Base-by-base conservation (phyloP, 176 grass and related monocot species). In the Lolium rigidum region DNA sequence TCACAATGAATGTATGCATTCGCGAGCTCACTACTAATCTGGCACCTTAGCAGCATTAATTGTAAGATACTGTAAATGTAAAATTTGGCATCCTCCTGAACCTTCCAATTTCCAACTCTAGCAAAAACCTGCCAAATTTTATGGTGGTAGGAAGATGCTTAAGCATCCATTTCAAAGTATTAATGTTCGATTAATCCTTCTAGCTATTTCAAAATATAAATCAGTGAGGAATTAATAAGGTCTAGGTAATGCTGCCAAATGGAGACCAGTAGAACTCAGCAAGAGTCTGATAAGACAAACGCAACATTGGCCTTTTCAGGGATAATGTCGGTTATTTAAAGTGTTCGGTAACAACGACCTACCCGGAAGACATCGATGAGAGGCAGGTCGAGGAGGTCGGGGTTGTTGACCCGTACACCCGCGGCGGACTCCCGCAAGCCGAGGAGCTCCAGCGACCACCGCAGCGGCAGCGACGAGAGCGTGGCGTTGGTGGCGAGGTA, bases 401-500 rank as follows among this genome's bases (percentile, higher is more conserved):
- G 93, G 61, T 98, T 95, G 81, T 95, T 95, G 54, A 94, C 91
- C 4, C 73, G 55, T 39, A 94, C 91, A 76, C 91, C 95, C 62
- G 93, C 93, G 81, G 86, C 86, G 66, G 93, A 93, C 78, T 98
- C 91, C 54, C 52, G 56, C 82, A 95, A 55, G 52, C 89, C 93
- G 28, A 98, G 85, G 10, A 54, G 80, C 76, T 82, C 90, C 77
- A 98, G 91, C 66, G 95, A 98, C 79, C 84, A 76, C 24, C 91
- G 89, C 25, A 98, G 79, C 79, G 93, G 90, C 63, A 98, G 90
- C 22, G 79, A 86, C 9, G 83, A 90, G 66, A 95, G 78, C 26
- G 93, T 92, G 61, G 80, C 52, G 92, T 95, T 92, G 69, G 91
- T 98, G 83, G 87, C 84, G 80, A 98, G 90, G 89, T 93, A 86